phyloP scores from a whole-genome alignment of 2,329 filamentous ascomycete species.

The Fusarium papillatum region DNA sequence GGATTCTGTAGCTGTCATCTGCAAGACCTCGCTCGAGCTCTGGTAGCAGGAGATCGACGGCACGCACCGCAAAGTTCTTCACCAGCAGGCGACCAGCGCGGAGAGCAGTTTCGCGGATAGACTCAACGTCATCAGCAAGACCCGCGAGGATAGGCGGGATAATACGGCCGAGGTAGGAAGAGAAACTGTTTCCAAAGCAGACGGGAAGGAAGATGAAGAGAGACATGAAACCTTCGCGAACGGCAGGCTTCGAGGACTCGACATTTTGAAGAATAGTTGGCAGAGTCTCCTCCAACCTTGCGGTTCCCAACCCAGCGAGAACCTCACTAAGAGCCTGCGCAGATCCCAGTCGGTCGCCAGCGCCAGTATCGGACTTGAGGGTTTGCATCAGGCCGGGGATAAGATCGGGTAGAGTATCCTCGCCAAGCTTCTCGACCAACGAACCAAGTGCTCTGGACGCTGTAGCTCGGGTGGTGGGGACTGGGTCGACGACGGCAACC shows the following conservation, averaged over 20 bases:
- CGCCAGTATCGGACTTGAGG: slow-evolving; percentile 96
- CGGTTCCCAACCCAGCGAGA: slow-evolving; percentile 92
- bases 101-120: slow-evolving; percentile 96
- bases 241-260: slow-evolving; percentile 87
- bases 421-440: slow-evolving; percentile 97
- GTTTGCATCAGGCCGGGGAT: slow-evolving; percentile 98
- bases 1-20: slow-evolving; percentile 98
- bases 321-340: slow-evolving; percentile 98
- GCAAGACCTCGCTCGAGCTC: slow-evolving; percentile 96
- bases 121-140: slow-evolving; percentile 95
- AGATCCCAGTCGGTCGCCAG: slow-evolving; percentile 94
- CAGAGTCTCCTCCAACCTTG: slow-evolving; percentile 93
- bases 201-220: slow-evolving; percentile 99
- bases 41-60: slow-evolving; percentile 93
- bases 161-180: slow-evolving; percentile 94
- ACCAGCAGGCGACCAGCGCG: slow-evolving; percentile 94
- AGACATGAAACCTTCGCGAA: slow-evolving; percentile 99
- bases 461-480: slow-evolving; percentile 95
- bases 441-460: slow-evolving; percentile 96
- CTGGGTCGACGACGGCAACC: slow-evolving; percentile 91
- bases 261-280: slow-evolving; percentile 98
- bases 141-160: slow-evolving; percentile 96
- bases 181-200: slow-evolving; percentile 98
- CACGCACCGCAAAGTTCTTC: slow-evolving; percentile 97
- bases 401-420: slow-evolving; percentile 95